Evolutionary conservation across 495 filamentous ascomycete genomes (phyloP).

Genomic region (Trichocladium uniseriatum): DNA sequence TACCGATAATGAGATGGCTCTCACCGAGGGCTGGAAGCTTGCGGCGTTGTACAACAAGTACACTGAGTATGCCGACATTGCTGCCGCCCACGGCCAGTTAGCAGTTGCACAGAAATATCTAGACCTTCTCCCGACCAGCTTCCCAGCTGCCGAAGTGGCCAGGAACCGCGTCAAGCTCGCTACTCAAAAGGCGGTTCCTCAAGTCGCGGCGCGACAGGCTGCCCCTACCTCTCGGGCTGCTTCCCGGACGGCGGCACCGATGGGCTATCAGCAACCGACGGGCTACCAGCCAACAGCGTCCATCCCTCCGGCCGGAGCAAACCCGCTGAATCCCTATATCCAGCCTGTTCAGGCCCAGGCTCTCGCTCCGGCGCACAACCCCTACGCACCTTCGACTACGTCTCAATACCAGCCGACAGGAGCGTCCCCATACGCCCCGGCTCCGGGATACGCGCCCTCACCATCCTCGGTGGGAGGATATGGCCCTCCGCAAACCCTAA

Average conservation of each 20-base stretch:
- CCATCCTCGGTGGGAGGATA: conserved; percentile 27
- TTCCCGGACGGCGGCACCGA: conserved; percentile 23
- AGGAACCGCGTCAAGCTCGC: conserved; percentile 80
- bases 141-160: conserved; percentile 82
- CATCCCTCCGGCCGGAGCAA: conserved; percentile 25
- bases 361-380: conserved; percentile 41
- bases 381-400: conserved; percentile 49
- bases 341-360: conserved; percentile 25
- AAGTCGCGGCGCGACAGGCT: conserved; percentile 24
- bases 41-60: conserved; percentile 87
- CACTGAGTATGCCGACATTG: conserved; percentile 90
- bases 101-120: conserved; percentile 84
- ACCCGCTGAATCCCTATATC: conserved; percentile 31
- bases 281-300: conserved; percentile 33
- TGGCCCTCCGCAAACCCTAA: conserved; percentile 23
- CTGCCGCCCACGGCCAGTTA: conserved; percentile 81
- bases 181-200: conserved; percentile 52
- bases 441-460: conserved; percentile 25
- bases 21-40: conserved; percentile 80
- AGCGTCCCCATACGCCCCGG: conserved; percentile 27
- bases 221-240: conserved; percentile 18
- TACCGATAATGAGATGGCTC: conserved; percentile 60
- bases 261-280: conserved; percentile 33
- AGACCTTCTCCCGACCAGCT: conserved; percentile 73
- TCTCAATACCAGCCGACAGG: conserved; percentile 24